phyloP scores from a whole-genome alignment of 495 filamentous ascomycete species.

The Lineolata rhizophorae region DNA sequence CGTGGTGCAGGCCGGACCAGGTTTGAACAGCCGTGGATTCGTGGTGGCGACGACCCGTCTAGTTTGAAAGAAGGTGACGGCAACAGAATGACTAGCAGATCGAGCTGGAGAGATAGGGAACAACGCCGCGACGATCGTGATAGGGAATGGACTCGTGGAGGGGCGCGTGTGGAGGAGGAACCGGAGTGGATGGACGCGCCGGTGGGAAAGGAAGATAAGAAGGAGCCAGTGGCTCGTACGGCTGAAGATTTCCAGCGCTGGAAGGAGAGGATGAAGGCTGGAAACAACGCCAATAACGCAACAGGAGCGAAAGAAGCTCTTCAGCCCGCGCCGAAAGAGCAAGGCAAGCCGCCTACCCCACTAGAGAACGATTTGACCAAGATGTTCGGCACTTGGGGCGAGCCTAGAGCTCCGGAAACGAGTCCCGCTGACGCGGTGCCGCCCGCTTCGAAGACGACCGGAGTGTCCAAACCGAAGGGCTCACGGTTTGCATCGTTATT shows the following conservation, averaged over 20 bases:
- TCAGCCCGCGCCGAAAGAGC: neutral
- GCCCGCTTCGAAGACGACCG: no score
- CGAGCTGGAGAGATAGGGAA: constrained; percentile 15
- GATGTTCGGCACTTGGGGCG: no score
- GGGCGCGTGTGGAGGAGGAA: constrained; percentile 28
- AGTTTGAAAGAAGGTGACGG: constrained; percentile 9
- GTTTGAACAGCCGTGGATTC: constrained; percentile 13
- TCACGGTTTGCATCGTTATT: no score
- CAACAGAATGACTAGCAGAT: constrained; percentile 5
- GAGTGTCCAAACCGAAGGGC: no score
- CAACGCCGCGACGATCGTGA: constrained; percentile 12
- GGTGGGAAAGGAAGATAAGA: constrained; percentile 16
- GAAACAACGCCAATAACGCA: no score
- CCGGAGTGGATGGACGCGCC: constrained; percentile 28
- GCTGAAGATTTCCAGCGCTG: constrained; percentile 89
- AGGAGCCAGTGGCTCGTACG: constrained; percentile 31
- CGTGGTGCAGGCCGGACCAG: constrained; percentile 3
- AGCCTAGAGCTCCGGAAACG: constrained; percentile 13
- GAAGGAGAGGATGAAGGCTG: constrained; percentile 77
- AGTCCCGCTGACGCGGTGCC: no score
- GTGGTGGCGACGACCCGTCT: constrained; percentile 17
- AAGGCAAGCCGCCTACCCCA: neutral
- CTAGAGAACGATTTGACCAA: neutral
- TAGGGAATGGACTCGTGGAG: constrained; percentile 16
- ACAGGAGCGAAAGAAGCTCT: no score